These are phyloP conservation scores for Bauhinia variegata DNA, from an alignment of 306 rosid species.

Conservation along the genomic window DNA sequence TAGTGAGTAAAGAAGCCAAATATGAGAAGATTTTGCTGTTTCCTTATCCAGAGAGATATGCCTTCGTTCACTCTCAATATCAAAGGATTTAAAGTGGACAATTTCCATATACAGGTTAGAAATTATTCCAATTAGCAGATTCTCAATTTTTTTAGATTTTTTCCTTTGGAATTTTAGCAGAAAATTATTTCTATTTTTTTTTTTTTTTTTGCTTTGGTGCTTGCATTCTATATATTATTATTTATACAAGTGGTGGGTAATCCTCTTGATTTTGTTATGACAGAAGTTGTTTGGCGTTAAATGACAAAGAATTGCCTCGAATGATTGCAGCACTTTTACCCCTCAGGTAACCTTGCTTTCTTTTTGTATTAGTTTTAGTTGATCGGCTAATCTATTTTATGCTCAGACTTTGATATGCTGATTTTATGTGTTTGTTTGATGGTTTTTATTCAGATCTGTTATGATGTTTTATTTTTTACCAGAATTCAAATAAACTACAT, in stretches of 20 bases:
- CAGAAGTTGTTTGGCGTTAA: slow-evolving; percentile 32
- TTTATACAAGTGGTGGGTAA: neutral
- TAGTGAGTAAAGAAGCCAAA: slow-evolving; percentile 29
- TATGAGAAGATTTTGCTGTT: slow-evolving; percentile 39
- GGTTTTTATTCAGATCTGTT: neutral
- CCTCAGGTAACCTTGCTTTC: slow-evolving; percentile 45
- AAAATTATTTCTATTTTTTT: too few relatives aligned
- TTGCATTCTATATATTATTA: slow-evolving; percentile 6
- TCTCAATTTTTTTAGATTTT: slow-evolving; percentile 15
- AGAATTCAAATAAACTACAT: too few relatives aligned
- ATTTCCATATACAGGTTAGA: slow-evolving; percentile 39
- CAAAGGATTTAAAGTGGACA: slow-evolving; percentile 26
- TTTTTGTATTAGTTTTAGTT: neutral
- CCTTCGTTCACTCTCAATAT: slow-evolving; percentile 10
- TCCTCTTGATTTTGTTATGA: slow-evolving; percentile 12
- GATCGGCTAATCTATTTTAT: neutral
- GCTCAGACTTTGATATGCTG: neutral
- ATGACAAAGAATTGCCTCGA: slow-evolving; percentile 27
- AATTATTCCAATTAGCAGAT: slow-evolving; percentile 6
- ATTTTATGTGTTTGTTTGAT: slow-evolving; percentile 18
- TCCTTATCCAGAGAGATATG: slow-evolving; percentile 30
- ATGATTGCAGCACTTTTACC: slow-evolving; percentile 27
- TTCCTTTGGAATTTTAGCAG: slow-evolving; percentile 22
- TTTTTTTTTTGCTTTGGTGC: slow-evolving; percentile 9
- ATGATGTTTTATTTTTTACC: neutral